Conservation (phyloP, 768 basidiomycete genomes). For the Tephrocybe sp. region DNA sequence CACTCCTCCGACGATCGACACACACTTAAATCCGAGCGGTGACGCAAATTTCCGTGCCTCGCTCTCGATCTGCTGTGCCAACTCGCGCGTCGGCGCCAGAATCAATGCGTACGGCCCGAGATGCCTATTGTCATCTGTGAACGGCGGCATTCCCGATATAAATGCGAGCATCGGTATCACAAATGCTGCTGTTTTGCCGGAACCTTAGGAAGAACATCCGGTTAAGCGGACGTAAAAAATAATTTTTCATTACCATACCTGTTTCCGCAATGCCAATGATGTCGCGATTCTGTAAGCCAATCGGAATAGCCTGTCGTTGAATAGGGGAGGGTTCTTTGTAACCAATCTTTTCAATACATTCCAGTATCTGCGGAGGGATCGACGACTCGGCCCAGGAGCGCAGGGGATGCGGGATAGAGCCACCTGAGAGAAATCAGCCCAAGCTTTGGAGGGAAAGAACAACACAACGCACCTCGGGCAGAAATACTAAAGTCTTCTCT, state of each 20-base stretch:
- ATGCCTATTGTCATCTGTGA: conserved; percentile 92
- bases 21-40: conserved; percentile 88
- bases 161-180: conserved; percentile 98
- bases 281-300: conserved; percentile 93
- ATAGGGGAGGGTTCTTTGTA: conserved; percentile 98
- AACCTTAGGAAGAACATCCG: conserved; percentile 55
- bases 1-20: conserved; percentile 97
- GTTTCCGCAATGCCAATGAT: conserved; percentile 99
- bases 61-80: conserved; percentile 95
- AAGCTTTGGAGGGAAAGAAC: conserved; percentile 2
- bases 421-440: conserved; percentile 49
- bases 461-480: conserved; percentile 62
- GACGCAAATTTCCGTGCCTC: conserved; percentile 91
- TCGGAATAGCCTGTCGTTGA: conserved; percentile 98
- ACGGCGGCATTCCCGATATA: conserved; percentile 79
- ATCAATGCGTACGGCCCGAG: conserved; percentile 93
- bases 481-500: conserved; percentile 97
- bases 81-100: conserved; percentile 94
- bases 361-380: conserved; percentile 77
- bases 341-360: conserved; percentile 86
- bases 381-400: conserved; percentile 88
- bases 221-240: conserved; percentile 9
- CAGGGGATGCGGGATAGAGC: conserved; percentile 89
- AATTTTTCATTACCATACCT: no score
- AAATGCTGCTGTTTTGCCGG: conserved; percentile 98